These are phyloP conservation scores for Saprolegnia diclina DNA, from an alignment of 352 stramenopile genomes.

Conservation along the genomic window DNA sequence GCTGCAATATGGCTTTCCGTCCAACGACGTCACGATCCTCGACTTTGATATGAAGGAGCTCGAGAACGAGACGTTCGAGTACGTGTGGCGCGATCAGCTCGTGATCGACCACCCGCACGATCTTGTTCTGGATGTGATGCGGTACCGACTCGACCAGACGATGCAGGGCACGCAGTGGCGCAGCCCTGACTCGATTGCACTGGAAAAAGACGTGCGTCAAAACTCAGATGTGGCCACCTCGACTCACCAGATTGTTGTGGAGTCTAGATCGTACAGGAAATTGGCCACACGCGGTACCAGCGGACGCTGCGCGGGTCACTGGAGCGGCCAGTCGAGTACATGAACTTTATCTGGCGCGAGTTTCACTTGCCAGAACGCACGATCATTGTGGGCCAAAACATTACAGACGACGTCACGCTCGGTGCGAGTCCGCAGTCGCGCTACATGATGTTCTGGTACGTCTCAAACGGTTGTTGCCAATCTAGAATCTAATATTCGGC, in stretches of 20 bases:
- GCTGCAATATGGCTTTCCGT: background rate
- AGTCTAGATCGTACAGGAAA: slow-evolving; percentile 13
- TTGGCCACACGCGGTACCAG: slow-evolving; percentile 13
- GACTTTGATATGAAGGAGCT: slow-evolving; percentile 9
- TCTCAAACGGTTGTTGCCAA: background rate
- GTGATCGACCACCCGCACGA: background rate
- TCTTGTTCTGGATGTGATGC: slow-evolving; percentile 1
- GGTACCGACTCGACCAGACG: background rate
- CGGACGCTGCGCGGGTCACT: slow-evolving; percentile 3
- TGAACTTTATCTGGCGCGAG: slow-evolving; percentile 26
- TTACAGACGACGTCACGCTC: slow-evolving; percentile 13
- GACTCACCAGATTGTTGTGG: background rate
- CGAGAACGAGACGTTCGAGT: slow-evolving; percentile 9
- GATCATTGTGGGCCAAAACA: slow-evolving; percentile 21
- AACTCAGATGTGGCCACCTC: background rate
- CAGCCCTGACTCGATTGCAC: background rate
- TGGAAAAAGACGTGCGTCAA: slow-evolving; percentile 5
- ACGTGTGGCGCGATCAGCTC: slow-evolving; percentile 3
- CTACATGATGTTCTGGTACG: slow-evolving; percentile 25
- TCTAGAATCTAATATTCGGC: background rate
- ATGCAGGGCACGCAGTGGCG: background rate
- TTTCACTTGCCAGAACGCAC: slow-evolving; percentile 4
- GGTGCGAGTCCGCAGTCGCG: background rate
- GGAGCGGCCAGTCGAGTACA: slow-evolving; percentile 7
- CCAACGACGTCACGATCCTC: background rate